Conservation (phyloP, 306 rosid genomes). For the Inga oerstediana region DNA sequence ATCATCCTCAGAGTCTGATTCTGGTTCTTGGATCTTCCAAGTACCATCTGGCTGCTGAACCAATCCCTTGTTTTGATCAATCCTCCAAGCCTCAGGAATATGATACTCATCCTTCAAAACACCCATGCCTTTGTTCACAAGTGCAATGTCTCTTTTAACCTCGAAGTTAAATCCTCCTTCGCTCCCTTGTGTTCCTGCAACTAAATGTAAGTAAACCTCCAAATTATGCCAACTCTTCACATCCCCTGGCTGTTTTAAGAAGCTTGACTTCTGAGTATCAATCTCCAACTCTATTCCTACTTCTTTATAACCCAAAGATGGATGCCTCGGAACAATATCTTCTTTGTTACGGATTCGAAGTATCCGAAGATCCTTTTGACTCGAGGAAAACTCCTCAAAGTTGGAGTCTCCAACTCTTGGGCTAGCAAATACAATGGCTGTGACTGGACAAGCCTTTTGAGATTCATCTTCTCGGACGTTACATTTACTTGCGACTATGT, state of each 20-base stretch:
- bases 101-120: conserved; percentile 1
- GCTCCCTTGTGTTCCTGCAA: no score
- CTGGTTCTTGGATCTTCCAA: conserved; percentile 56
- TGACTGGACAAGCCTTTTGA: not conserved
- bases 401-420: no score
- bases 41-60: conserved; percentile 62
- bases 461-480: no score
- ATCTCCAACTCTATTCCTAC: conserved; percentile 33
- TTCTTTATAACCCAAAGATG: not conserved
- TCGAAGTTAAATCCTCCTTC: no score
- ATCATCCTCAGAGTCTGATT: not conserved
- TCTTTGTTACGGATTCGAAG: not conserved
- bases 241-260: no score
- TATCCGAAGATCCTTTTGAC: not conserved
- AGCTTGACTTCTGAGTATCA: conserved; percentile 7
- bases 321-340: conserved; percentile 1
- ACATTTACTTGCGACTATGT: no score
- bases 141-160: no score
- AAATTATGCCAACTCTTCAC: no score
- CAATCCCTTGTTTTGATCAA: conserved; percentile 58
- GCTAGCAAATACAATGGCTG: no score
- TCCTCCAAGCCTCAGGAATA: conserved; percentile 56
- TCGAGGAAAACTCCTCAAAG: not conserved
- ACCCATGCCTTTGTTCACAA: no score
- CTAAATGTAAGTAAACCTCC: no score